Conservation (phyloP, 140 eudicot genomes). For the Erigeron philadelphicus region DNA sequence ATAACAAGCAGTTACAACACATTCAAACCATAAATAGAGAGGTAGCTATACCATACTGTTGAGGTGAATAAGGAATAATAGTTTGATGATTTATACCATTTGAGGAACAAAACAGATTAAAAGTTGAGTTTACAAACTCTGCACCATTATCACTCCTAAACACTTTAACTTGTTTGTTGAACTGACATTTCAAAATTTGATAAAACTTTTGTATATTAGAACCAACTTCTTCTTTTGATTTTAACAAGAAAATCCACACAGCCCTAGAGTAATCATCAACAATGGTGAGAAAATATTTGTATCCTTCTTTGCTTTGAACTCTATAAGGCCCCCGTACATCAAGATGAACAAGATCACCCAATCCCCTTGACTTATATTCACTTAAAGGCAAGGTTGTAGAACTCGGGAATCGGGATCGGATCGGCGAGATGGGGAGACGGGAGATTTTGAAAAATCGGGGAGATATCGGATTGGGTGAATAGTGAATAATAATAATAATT, state of each 20-base stretch:
- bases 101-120: not conserved
- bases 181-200: not conserved
- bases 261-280: slow-evolving; percentile 4
- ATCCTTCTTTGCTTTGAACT: not conserved
- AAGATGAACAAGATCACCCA: no score
- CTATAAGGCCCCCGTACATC: no score
- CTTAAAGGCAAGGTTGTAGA: no score
- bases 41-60: not conserved
- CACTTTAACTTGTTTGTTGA: not conserved
- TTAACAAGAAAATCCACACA: not conserved
- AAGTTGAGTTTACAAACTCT: not conserved
- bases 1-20: not conserved
- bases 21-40: not conserved
- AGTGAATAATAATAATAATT: no score
- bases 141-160: not conserved
- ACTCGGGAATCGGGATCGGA: no score
- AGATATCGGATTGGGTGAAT: no score
- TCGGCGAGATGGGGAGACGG: no score
- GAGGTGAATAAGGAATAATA: not conserved
- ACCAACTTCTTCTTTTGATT: not conserved
- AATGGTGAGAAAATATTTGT: not conserved
- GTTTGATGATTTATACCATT: not conserved
- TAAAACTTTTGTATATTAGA: not conserved
- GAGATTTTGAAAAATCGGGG: no score
- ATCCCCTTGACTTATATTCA: no score